A percentile compares a stretch with the other conserved stretches of the same genome.
Conservation (phyloP, 163 green algal genomes). For the Smithsoniella earleae region DNA sequence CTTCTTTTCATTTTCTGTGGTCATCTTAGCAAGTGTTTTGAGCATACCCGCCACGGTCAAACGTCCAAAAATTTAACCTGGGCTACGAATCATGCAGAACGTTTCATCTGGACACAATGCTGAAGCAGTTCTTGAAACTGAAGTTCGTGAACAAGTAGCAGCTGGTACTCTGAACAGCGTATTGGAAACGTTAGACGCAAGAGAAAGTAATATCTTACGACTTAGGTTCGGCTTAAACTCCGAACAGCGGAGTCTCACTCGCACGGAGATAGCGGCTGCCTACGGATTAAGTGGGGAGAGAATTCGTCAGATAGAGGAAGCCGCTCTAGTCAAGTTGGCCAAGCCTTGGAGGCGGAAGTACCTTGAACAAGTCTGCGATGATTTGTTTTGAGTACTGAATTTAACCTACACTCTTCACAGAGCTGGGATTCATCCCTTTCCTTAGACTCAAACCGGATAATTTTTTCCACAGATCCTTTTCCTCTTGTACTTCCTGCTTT, state of each 20-base stretch:
- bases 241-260: neutral
- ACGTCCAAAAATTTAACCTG: too few species aligned
- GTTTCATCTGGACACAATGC: neutral
- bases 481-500: too few species aligned
- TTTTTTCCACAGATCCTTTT: too few species aligned
- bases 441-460: too few species aligned
- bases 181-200: neutral
- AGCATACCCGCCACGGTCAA: too few species aligned
- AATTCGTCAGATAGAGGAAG: neutral
- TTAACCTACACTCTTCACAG: too few species aligned
- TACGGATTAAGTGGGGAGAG: neutral
- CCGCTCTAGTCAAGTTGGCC: constrained; percentile 5
- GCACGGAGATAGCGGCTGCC: constrained; percentile 12
- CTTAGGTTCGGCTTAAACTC: constrained; percentile 6
- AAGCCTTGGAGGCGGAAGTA: constrained; percentile 15
- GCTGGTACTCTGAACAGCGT: neutral
- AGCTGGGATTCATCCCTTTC: too few species aligned
- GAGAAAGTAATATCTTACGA: neutral
- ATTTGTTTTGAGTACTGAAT: constrained; percentile 7
- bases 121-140: neutral
- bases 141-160: neutral
- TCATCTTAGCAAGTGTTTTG: neutral
- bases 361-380: neutral
- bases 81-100: neutral
- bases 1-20: neutral